phyloP scores from a whole-genome alignment of 371 early-diverging fungal species.

The Apophysomyces ossiformis region DNA sequence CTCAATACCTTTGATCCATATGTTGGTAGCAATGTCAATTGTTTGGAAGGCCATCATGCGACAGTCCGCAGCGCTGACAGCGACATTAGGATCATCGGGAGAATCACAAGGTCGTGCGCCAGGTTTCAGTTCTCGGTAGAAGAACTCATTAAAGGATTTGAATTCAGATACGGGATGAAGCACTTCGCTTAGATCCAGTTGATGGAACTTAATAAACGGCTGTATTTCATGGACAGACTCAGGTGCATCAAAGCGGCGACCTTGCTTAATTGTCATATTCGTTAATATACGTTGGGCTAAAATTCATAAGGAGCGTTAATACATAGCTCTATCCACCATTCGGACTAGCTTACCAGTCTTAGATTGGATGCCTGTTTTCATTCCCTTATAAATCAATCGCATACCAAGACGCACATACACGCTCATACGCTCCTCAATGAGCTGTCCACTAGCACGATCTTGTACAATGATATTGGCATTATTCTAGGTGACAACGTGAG shows the following conservation, averaged over 20 bases:
- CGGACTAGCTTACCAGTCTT: constrained; percentile 31
- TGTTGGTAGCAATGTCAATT: constrained; percentile 65
- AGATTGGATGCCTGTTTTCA: constrained; percentile 52
- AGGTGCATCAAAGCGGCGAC: constrained; percentile 77
- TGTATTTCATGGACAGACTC: constrained; percentile 70
- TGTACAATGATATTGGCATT: constrained; percentile 83
- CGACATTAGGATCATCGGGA: constrained; percentile 66
- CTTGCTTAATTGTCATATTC: constrained; percentile 76
- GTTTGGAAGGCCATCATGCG: constrained; percentile 77
- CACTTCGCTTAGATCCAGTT: constrained; percentile 63
- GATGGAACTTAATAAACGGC: constrained; percentile 81
- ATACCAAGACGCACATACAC: constrained; percentile 86
- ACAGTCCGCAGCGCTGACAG: constrained; percentile 83
- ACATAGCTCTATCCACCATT: background rate
- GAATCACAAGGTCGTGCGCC: constrained; percentile 67
- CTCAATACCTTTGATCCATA: constrained; percentile 89
- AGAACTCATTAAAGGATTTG: constrained; percentile 87
- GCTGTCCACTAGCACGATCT: constrained; percentile 73
- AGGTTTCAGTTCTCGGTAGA: constrained; percentile 86
- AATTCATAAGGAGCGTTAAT: background rate
- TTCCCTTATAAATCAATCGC: constrained; percentile 74
- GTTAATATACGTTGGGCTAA: constrained; percentile 59
- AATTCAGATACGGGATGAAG: constrained; percentile 73
- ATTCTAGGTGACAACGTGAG: constrained; percentile 34
- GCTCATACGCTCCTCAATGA: constrained; percentile 86